Evolutionary conservation across 2,329 filamentous ascomycete species (phyloP), one percentile per base, ranked within the genome.

Genomic region (Akanthomyces muscarius): DNA sequence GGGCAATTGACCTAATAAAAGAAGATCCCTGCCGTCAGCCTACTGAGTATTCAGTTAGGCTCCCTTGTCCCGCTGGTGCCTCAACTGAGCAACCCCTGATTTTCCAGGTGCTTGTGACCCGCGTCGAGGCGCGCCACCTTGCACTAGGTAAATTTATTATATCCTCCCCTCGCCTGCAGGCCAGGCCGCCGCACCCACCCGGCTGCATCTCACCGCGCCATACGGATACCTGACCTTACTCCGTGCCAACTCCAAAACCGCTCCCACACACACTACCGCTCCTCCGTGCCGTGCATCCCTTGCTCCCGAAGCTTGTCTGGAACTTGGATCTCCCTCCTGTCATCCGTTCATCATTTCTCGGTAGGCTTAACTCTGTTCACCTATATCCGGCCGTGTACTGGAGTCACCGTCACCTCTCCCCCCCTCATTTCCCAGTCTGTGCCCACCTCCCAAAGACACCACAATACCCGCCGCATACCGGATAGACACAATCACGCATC

Each of bases 341-440:
- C 60, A 55, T 62, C 60, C 55, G 48, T 61, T 42, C 60, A 62
- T 62, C 44, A 53, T n/a, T 62, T 51, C 44, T 53, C 33, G 60
- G 60, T 62, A 62, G 60, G 60, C 60, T 41, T 45, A 54, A 62
- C 60, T 55, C 36, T 55, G 55, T 62, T 54, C 30, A 62, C 59
- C 60, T 45, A 30, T 30, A 55, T 48, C 44, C 51, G 60, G 55
- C 28, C 51, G 23, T 38, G 50, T 62, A 33, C 60, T 62, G 60
- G 60, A 28, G 58, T 54, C 58, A 41, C 30, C 47, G 45, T 54
- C 50, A 50, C 59, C 42, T n/a, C 7, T 41, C 28, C 42, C n/a
- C 42, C 38, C 60, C 51, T 51, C 47, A 48, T 21, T 51, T 62
- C 45, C 59, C 51, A 54, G 30, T 51, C 52, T 50, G 44, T 25